Evolutionary conservation across 495 filamentous ascomycete genomes (phyloP).

Genomic region (Mytilinidion resinicola): DNA sequence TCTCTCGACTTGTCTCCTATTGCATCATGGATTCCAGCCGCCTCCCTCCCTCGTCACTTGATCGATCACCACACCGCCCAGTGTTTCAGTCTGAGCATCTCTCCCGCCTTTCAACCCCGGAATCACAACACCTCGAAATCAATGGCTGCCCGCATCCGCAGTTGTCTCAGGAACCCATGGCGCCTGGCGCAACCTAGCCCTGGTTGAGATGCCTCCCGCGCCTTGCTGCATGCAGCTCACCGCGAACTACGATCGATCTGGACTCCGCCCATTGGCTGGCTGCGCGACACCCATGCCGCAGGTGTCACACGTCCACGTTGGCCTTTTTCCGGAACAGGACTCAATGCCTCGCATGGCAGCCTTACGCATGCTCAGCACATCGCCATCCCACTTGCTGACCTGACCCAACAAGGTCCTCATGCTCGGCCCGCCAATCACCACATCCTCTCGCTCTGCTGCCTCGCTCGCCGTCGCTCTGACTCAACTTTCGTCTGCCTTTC

Average conservation of each 20-base stretch:
- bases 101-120: background rate
- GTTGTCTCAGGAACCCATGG: background rate
- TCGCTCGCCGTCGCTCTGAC: background rate
- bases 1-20: background rate
- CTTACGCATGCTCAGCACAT: background rate
- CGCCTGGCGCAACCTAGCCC: background rate
- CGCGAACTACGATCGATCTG: slow-evolving; percentile 11
- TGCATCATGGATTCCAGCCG: background rate
- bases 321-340: slow-evolving; percentile 15
- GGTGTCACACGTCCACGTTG: slow-evolving; percentile 9
- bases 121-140: background rate
- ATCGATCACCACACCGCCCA: background rate
- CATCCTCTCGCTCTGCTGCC: background rate
- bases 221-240: slow-evolving; percentile 10
- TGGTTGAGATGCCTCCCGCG: slow-evolving; percentile 11
- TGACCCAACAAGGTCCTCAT: background rate
- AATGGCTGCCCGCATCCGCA: background rate
- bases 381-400: background rate
- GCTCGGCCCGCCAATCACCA: background rate
- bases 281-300: slow-evolving; percentile 8
- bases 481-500: slow-evolving; percentile 2
- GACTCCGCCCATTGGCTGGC: slow-evolving; percentile 6
- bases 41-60: background rate
- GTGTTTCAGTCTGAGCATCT: slow-evolving; percentile 1
- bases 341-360: background rate